These are phyloP conservation scores for Xylariaceae sp. DNA, from an alignment of 2,329 filamentous ascomycete genomes.

Conservation along the genomic window DNA sequence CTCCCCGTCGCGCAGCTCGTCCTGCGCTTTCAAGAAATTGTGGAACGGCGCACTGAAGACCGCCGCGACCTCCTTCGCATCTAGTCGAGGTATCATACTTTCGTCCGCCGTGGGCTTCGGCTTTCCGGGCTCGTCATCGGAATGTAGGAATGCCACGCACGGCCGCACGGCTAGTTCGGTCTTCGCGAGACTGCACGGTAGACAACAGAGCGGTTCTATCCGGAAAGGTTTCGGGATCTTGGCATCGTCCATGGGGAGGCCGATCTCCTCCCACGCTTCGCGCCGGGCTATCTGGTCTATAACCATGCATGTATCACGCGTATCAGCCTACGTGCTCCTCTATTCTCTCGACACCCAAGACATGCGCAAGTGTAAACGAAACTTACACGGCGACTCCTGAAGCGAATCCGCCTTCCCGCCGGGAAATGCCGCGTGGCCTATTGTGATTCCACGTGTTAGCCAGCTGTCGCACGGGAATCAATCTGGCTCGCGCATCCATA, in stretches of 20 bases:
- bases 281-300: constrained; percentile 80
- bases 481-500: constrained; percentile 23
- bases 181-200: constrained; percentile 75
- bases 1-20: constrained; percentile 52
- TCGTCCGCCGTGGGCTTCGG: constrained; percentile 60
- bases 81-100: constrained; percentile 75
- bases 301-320: neutral
- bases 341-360: neutral
- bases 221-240: constrained; percentile 76
- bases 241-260: constrained; percentile 71
- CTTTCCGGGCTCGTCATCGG: constrained; percentile 46
- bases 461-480: neutral
- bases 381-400: constrained; percentile 63
- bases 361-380: neutral
- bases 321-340: constrained; percentile 2
- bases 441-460: constrained; percentile 14
- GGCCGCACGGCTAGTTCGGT: constrained; percentile 75
- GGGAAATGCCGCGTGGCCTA: constrained; percentile 79
- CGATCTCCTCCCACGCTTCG: constrained; percentile 93
- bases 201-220: constrained; percentile 84
- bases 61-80: constrained; percentile 89
- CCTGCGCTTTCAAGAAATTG: constrained; percentile 70
- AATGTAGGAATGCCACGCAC: constrained; percentile 77
- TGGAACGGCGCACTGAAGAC: constrained; percentile 90
- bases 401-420: constrained; percentile 70